phyloP scores from a whole-genome alignment of 2,329 filamentous ascomycete species.

The Colletotrichum gloeosporioides region DNA sequence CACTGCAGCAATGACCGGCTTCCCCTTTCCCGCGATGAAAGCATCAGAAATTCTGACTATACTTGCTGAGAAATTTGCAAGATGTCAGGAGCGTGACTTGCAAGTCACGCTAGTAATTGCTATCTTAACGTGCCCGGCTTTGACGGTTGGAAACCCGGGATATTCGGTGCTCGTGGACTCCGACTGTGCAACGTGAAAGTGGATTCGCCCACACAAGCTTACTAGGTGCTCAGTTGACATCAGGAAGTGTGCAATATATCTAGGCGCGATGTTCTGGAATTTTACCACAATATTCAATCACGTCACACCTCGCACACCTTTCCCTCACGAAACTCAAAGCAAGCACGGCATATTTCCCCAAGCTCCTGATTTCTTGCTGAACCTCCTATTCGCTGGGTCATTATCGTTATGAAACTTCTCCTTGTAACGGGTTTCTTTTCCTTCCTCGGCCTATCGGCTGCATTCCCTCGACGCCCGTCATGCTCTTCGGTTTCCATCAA shows the following conservation, averaged over 20 bases:
- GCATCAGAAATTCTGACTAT: accelerated
- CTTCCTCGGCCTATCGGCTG: not conserved
- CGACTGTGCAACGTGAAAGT: not conserved
- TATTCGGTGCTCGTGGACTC: not conserved
- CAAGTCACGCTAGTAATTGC: not conserved
- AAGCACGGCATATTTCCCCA: not conserved
- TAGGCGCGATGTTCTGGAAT: not conserved
- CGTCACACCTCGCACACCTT: not conserved
- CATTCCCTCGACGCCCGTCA: not conserved
- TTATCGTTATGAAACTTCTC: not conserved
- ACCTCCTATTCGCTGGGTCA: not conserved
- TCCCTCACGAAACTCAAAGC: not conserved
- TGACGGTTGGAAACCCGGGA: not conserved
- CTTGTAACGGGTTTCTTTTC: accelerated
- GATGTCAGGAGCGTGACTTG: accelerated
- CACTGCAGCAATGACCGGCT: not conserved
- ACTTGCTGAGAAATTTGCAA: not conserved
- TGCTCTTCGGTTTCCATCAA: not conserved
- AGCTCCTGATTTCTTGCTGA: not conserved
- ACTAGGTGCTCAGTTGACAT: not conserved
- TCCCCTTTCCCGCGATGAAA: not conserved
- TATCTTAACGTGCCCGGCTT: not conserved
- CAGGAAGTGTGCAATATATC: not conserved
- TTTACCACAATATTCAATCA: not conserved
- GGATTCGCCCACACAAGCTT: not conserved